Evolutionary conservation across 73 alveolate species (phyloP), one percentile per base, ranked within the genome.

Genomic region (Uronychia binucleata): DNA sequence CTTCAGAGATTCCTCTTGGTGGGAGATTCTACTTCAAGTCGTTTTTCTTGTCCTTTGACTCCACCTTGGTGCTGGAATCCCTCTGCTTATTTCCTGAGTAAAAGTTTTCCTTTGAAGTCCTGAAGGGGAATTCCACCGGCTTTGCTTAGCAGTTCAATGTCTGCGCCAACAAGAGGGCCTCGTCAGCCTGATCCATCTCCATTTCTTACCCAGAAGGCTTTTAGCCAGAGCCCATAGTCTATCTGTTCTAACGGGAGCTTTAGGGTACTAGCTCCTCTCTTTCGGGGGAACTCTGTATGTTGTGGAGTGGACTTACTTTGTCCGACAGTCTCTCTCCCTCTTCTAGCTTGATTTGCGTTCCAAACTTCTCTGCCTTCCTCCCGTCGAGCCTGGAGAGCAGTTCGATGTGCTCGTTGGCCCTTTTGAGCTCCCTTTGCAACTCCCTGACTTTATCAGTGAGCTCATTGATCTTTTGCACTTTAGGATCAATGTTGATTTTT

Each of bases 401-500:
- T 67, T 67, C 78, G 5, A 67, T 67, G 32, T 67, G 78, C 78
- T 67, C 32, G 30, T 67, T 67, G 5, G 78, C 78, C 30, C 78
- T 25, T 13, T 67, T 67, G 5, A 67, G 32, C 26, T 67, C 78
- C 5, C 31, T 74, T 34, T 85, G 82, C 81, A 75, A 8, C 32
- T 75, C 81, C 58, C 32, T 75, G 59, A 26, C 81, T 28, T 26
- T 8, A 75, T 26, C 81, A 28, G 46, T 93, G 79, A 90, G 76
- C 32, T 93, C 97, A 34, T 57, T 79, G 33, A 95, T 79, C 0
- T 84, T 74, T 60, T 81, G 28, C 14, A 88, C 86, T 58, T 92
- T 90, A 0, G 98, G 98, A 86, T 95, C 98, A 27, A 93, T 91
- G 91, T 97, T 97, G 78, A 91, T 95, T 11, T 84, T 80, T 1